Conservation (phyloP, 805 yeast species). For the Grigorovia jiainica region DNA sequence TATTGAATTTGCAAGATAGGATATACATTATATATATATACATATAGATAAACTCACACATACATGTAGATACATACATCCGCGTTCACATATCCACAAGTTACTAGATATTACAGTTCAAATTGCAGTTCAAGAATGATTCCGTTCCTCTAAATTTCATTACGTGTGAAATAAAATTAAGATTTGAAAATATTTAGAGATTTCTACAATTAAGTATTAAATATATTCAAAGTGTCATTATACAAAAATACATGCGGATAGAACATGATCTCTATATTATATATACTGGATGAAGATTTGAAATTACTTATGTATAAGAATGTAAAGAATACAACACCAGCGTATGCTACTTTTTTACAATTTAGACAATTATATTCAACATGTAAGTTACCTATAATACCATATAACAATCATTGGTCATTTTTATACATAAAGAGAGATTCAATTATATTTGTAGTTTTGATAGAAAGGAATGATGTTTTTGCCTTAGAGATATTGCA, state of each 20-base stretch:
- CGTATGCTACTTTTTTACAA: conserved; percentile 10
- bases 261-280: conserved; percentile 8
- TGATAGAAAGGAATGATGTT: conserved; percentile 8
- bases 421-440: conserved; percentile 20
- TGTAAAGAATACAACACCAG: conserved; percentile 19
- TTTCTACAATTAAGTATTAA: too few species aligned
- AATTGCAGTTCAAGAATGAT: too few species aligned
- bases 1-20: too few species aligned
- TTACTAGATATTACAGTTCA: too few species aligned
- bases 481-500: conserved; percentile 15
- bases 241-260: neutral
- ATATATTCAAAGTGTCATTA: too few species aligned
- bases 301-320: conserved; percentile 22
- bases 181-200: too few species aligned
- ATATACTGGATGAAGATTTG: conserved; percentile 23
- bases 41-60: too few species aligned
- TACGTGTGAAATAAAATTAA: too few species aligned
- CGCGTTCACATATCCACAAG: too few species aligned
- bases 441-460: conserved; percentile 17
- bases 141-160: too few species aligned
- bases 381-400: conserved; percentile 13
- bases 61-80: too few species aligned
- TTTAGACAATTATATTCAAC: conserved; percentile 14
- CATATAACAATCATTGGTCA: conserved; percentile 1
- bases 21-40: too few species aligned